Evolutionary conservation across 805 yeast genomes (phyloP), one percentile per base, ranked within the genome.

Genomic region (Brettanomyces nanus): DNA sequence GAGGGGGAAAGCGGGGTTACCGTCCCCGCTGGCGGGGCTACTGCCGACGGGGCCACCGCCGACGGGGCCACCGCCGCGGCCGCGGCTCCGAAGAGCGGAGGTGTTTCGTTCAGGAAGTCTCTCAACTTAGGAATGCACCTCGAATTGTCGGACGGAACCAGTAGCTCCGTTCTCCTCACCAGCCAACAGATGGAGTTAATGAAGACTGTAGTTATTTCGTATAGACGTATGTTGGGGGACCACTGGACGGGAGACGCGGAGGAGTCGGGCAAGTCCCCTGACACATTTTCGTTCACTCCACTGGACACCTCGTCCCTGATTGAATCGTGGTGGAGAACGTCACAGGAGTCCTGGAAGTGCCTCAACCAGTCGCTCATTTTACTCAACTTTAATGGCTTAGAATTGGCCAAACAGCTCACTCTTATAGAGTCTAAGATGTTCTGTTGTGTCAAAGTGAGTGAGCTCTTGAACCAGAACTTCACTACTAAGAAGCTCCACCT

Each of bases 401-500:
- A 83, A 48, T 63, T 81, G 19, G 89, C 92, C 3, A 83, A 81
- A 51, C 92, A 83, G 46, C 61, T 84, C 33, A 82, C 92, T 0
- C 59, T 81, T 15, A 72, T 84, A 43, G 95, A 84, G 53, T 75
- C 83, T 2, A 68, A 67, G 30, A 68, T 84, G 34, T 83, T 78
- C 56, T 65, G 84, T 43, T 59, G 72, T 1, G 75, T 84, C 38
- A 71, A 69, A 48, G 74, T 82, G 2, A 77, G 71, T 32, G 94
- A 84, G 51, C 61, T 84, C 36, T 57, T 82, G 38, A 76, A 79
- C 51, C 78, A 73, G 37, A 80, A 77, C 49, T 79, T 70, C 53
- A 66, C 80, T 2, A 66, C 77, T 11, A 75, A 76, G 45, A 73
- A 77, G 42, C 68, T 79, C 1, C 72, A 73, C 44, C 61, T 75